phyloP scores from a whole-genome alignment of 352 stramenopile genomes.

The Pythium volutum region DNA sequence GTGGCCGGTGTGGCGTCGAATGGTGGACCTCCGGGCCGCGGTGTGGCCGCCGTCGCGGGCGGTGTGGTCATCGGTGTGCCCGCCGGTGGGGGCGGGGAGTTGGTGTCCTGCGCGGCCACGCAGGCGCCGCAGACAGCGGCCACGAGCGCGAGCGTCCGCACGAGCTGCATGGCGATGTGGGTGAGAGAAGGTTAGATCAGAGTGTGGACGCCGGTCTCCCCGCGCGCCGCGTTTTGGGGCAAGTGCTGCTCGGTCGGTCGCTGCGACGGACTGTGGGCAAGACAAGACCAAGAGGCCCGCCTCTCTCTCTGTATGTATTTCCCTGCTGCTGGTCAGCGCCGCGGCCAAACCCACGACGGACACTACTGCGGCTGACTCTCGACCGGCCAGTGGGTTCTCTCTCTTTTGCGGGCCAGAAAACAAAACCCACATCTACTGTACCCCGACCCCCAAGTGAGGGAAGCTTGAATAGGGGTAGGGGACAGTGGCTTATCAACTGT shows the following conservation, averaged over 20 bases:
- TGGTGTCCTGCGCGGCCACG: constrained; percentile 3
- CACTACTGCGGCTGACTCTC: constrained; percentile 17
- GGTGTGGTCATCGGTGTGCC: neutral
- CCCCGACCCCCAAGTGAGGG: constrained; percentile 5
- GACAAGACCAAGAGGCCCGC: no score
- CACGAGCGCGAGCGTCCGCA: constrained; percentile 18
- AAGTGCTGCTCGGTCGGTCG: constrained; percentile 5
- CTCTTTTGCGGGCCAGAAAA: constrained; percentile 2
- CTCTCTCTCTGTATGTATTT: no score
- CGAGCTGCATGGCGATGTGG: constrained; percentile 13
- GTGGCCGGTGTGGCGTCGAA: neutral
- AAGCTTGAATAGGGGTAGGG: constrained; percentile 3
- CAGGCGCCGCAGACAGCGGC: constrained; percentile 1
- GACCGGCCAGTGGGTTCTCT: constrained; percentile 4
- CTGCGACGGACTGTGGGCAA: neutral
- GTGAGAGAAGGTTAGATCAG: neutral
- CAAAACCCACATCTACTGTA: neutral
- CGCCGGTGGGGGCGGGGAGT: constrained; percentile 5
- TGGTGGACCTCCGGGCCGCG: neutral
- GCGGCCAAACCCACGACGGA: neutral
- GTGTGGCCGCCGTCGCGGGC: neutral
- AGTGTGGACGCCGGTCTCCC: neutral
- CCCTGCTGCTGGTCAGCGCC: neutral
- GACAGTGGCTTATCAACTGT: neutral
- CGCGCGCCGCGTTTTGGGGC: neutral